Conservation (phyloP, 176 grass and related monocot genomes). For the Ampelocalamus luodianensis region DNA sequence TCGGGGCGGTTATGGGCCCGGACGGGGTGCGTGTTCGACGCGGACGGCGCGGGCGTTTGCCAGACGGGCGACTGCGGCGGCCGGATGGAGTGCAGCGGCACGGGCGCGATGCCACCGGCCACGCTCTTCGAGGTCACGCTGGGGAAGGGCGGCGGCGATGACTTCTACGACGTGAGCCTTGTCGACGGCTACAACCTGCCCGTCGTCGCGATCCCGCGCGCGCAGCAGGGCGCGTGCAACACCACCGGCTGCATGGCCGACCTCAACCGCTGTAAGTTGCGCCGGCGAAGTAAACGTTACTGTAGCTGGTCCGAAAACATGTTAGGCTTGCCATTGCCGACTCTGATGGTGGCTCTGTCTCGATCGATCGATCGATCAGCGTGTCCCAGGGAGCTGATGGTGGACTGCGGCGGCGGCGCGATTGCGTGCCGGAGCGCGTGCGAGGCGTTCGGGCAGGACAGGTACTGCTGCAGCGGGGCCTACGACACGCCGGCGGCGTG, state of each 20-base stretch:
- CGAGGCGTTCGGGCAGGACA: constrained; percentile 78
- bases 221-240: constrained; percentile 64
- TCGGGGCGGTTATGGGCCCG: constrained; percentile 92
- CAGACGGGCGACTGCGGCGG: constrained; percentile 91
- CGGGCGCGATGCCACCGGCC: constrained; percentile 66
- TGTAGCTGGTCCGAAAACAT: not conserved
- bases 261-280: constrained; percentile 72
- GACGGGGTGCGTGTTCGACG: constrained; percentile 92
- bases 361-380: not conserved
- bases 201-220: constrained; percentile 61
- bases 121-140: constrained; percentile 92
- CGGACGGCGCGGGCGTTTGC: constrained; percentile 64
- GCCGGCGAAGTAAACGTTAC: not conserved
- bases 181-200: constrained; percentile 78
- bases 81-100: constrained; percentile 62
- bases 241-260: constrained; percentile 80
- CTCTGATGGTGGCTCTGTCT: not conserved
- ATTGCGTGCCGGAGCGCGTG: constrained; percentile 87
- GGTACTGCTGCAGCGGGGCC: constrained; percentile 85
- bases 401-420: constrained; percentile 61
- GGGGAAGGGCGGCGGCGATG: constrained; percentile 44
- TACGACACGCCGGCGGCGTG: constrained; percentile 69
- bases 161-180: constrained; percentile 96
- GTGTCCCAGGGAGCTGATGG: constrained; percentile 74
- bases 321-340: not conserved